phyloP scores from a whole-genome alignment of 2,329 filamentous ascomycete species.

The Chaetomium olivaceum region DNA sequence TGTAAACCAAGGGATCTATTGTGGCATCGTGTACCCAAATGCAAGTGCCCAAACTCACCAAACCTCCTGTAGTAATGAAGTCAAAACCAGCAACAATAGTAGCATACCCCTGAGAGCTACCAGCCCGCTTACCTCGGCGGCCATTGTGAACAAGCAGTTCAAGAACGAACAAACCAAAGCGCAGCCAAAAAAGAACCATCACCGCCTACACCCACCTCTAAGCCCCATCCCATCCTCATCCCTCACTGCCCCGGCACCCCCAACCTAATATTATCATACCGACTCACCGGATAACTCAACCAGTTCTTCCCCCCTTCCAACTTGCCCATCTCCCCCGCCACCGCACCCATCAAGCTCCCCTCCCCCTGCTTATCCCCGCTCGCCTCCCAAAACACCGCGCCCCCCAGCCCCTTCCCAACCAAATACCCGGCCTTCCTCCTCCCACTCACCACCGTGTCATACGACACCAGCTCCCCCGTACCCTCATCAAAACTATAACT shows the following conservation, averaged over 20 bases:
- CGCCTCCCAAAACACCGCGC: constrained; percentile 84
- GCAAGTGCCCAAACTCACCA: background rate
- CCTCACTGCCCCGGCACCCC: constrained; percentile 32
- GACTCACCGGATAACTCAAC: constrained; percentile 56
- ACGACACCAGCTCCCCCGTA: constrained; percentile 66
- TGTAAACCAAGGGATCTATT: background rate
- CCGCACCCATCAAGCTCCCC: constrained; percentile 59
- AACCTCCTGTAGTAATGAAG: background rate
- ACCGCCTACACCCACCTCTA: background rate
- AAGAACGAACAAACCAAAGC: background rate
- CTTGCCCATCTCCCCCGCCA: constrained; percentile 49
- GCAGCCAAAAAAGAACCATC: background rate
- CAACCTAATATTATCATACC: constrained; percentile 57
- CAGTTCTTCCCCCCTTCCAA: constrained; percentile 55
- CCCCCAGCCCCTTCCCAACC: constrained; percentile 61
- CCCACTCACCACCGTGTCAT: constrained; percentile 63
- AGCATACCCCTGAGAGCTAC: background rate
- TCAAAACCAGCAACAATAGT: background rate
- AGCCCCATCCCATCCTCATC: background rate
- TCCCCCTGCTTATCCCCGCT: constrained; percentile 60
- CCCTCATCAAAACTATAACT: constrained; percentile 69
- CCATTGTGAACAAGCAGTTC: too few relatives aligned
- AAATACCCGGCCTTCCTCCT: constrained; percentile 66
- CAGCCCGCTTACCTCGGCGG: background rate
- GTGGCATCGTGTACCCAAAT: constrained; percentile 2